phyloP scores from a whole-genome alignment of 202 grass and related monocot species.

The Carex arenaria region DNA sequence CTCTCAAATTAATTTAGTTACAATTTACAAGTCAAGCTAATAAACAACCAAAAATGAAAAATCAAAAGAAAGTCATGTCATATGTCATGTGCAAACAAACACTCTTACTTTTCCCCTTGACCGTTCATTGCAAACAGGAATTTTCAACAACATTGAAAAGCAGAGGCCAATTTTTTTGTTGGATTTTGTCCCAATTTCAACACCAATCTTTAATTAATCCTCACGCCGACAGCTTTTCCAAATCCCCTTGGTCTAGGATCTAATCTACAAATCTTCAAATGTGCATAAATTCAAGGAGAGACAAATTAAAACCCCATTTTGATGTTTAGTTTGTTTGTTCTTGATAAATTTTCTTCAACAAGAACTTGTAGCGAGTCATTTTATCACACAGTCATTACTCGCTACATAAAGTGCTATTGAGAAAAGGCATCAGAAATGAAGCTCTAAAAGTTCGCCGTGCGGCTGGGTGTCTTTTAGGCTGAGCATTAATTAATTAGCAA shows the following conservation, averaged over 20 bases:
- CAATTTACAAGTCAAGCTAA: background rate
- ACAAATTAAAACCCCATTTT: background rate
- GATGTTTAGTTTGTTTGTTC: background rate
- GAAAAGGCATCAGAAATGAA: background rate
- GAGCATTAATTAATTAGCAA: background rate
- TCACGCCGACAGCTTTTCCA: background rate
- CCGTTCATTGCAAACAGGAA: background rate
- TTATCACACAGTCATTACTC: background rate
- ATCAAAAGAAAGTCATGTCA: background rate
- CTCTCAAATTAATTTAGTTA: background rate
- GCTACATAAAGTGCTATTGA: background rate
- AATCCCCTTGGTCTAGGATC: conserved; percentile 12
- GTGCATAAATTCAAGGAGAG: background rate
- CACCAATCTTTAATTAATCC: conserved; percentile 11
- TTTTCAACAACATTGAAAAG: background rate
- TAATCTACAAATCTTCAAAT: background rate
- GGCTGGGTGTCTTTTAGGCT: background rate
- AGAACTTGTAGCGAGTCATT: background rate
- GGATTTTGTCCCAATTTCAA: background rate
- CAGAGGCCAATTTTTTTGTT: conserved; percentile 12
- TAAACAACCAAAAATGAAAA: background rate
- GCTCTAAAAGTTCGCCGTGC: background rate
- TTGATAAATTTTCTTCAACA: background rate
- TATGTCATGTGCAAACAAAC: background rate
- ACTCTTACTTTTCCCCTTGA: conserved; percentile 2